Base-by-base conservation (phyloP, 345 rosid species). In the Citrus inodora region DNA sequence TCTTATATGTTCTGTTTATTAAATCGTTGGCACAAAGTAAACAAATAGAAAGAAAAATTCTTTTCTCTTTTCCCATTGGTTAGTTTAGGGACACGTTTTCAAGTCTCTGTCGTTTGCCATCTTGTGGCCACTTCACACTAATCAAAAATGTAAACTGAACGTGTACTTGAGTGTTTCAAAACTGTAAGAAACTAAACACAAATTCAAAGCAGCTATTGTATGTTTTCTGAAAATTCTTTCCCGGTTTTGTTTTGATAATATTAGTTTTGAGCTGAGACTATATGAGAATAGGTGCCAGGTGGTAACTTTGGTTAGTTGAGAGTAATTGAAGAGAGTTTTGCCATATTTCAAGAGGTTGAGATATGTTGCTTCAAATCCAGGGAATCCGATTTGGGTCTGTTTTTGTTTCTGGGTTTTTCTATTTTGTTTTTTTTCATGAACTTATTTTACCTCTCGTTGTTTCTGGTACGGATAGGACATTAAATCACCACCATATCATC, bases 341-440 rank as follows among this genome's bases (percentile, higher is more conserved):
- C 30, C 67, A 75, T 17, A 32, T 81, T 82, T 79, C 83, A 61
- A 81, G 87, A 87, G 89, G 89, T 76, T 79, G 72, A 80, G 71
- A 87, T 86, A 53, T 78, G 76, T 91, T 87, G 71, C 91, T 88
- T 83, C 74, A 33, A 79, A 69, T 86, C 85, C 63, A 85, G 87
- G 94, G 81, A 84, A 87, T 37, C 21, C 71, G 63, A 61, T 74
- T 82, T 35, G 71, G 25, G 42, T 55, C 2, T 78, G 68, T 30
- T 46, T 63, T 73, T 51, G 21, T 56, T 78, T 82, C 82, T 78
- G 73, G 84, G 76, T 13, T 48, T 68, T 81, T 83, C 81, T 76
- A 77, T 81, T 78, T 63, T 69, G 76, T 81, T 53, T 51, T 51
- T 51, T 76, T 82, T 42, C 79, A 53, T 70, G 58, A 68, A 46